A percentile compares a stretch with the other conserved stretches of the same genome.
Conservation (phyloP, 2,329 filamentous ascomycete species). For the Aspergillus hiratsukae region DNA sequence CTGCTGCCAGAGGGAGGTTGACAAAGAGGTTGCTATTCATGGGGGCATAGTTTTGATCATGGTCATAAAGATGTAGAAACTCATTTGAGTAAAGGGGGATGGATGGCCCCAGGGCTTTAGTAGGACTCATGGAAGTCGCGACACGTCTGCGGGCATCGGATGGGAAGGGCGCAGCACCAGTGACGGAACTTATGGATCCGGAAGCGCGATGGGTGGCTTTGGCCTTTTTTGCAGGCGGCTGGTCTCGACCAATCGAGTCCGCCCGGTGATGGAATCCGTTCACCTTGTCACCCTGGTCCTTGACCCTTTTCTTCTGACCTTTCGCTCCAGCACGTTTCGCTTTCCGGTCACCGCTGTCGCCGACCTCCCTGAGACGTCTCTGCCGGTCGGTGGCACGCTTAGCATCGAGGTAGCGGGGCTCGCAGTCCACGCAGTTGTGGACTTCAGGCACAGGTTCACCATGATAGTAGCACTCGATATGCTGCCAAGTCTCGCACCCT, state of each 20-base stretch:
- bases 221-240: slow-evolving; percentile 66
- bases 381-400: slow-evolving; percentile 72
- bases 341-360: slow-evolving; percentile 63
- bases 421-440: slow-evolving; percentile 87
- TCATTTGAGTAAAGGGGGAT: slow-evolving; percentile 68
- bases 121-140: slow-evolving; percentile 65
- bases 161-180: slow-evolving; percentile 60
- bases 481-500: slow-evolving; percentile 94
- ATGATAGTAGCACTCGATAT: slow-evolving; percentile 95
- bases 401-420: slow-evolving; percentile 68
- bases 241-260: slow-evolving; percentile 49
- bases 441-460: slow-evolving; percentile 67
- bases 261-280: slow-evolving; percentile 56
- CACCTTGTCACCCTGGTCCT: slow-evolving; percentile 48
- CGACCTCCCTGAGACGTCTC: slow-evolving; percentile 55
- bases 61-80: slow-evolving; percentile 70
- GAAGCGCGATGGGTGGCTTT: slow-evolving; percentile 79
- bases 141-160: slow-evolving; percentile 60
- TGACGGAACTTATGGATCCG: slow-evolving; percentile 68
- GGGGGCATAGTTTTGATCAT: slow-evolving; percentile 53
- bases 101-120: slow-evolving; percentile 58
- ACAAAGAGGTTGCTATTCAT: slow-evolving; percentile 72
- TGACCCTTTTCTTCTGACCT: slow-evolving; percentile 81
- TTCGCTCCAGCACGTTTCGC: slow-evolving; percentile 71
- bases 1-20: slow-evolving; percentile 68